Base-by-base conservation (phyloP, 768 basidiomycete species). In the Agrocybe praecox region DNA sequence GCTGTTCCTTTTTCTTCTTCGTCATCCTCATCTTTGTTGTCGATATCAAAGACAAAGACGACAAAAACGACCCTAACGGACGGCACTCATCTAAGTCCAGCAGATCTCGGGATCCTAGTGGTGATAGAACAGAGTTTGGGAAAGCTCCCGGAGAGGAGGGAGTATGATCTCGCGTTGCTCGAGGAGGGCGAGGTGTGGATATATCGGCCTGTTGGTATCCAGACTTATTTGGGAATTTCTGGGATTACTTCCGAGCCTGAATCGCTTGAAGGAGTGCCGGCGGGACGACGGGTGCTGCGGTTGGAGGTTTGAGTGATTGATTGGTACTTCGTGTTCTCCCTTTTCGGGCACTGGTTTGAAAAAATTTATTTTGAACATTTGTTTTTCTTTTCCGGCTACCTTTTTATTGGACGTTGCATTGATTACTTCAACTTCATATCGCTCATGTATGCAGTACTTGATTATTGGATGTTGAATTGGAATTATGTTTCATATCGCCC, bases 161-260 rank as follows among this genome's bases (percentile, higher is more conserved):
- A 67, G 17, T 85, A 84, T 62, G 76, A 79, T 57, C 65, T 85
- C 55, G 63, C 64, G 19, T 67, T 67, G 45, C 66, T 86, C 51
- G 70, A 75, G 58, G 68, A 75, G 59, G 84, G 84, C 3, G 81
- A 84, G 66, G 67, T 85, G 53, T 84, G 83, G 83, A 77, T 85
- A 24, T 85, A 84, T 60, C 65, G 84, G 34, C 82, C 83, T 6
- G 73, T 82, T 24, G 62, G 73, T n/a, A 74, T 80, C 74, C 59
- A 71, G 61, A 61, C 46, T 18, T 73, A 73, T 56, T 57, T 73
- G 36, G 70, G 73, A 14, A 62, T 71, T 18, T 22, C 55, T 32
- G 68, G 67, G 22, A 33, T 69, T 11, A 59, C 62, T 49, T 62
- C 69, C 34, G 56, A 52, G 32, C n/a, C n/a, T n/a, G n/a, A n/a